These are phyloP conservation scores for Chenopodium album DNA, from an alignment of 148 eudicot species.

Conservation along the genomic window DNA sequence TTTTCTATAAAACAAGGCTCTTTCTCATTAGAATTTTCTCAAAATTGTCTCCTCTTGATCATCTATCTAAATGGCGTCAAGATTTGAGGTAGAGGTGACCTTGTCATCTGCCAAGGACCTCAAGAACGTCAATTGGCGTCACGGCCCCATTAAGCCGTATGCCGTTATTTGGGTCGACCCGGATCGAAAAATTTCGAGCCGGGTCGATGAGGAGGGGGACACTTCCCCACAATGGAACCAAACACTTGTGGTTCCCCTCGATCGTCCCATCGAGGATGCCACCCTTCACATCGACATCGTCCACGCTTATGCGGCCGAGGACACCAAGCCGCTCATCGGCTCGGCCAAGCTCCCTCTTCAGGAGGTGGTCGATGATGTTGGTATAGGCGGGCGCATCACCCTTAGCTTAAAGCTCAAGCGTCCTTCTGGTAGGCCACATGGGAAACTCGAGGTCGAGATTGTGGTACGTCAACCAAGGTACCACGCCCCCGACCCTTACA, in stretches of 20 bases:
- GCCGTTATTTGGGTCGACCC: constrained; percentile 84
- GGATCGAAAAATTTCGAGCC: constrained; percentile 46
- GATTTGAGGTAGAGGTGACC: constrained; percentile 59
- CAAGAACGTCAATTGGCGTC: constrained; percentile 87
- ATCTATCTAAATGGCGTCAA: constrained; percentile 37
- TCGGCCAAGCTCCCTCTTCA: constrained; percentile 49
- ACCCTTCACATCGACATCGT: constrained; percentile 64
- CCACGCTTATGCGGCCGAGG: constrained; percentile 54
- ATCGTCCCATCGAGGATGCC: constrained; percentile 61
- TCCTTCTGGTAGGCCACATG: constrained; percentile 91
- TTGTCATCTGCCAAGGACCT: constrained; percentile 68
- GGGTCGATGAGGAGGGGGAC: constrained; percentile 67
- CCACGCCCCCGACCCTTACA: constrained; percentile 54
- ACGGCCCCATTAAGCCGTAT: constrained; percentile 69
- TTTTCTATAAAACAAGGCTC: background rate
- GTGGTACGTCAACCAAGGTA: constrained; percentile 49
- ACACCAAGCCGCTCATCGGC: constrained; percentile 76
- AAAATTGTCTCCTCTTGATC: background rate
- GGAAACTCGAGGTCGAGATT: constrained; percentile 53
- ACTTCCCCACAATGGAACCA: constrained; percentile 67
- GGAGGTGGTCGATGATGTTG: constrained; percentile 61
- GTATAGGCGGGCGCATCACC: constrained; percentile 33
- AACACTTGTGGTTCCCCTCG: constrained; percentile 55
- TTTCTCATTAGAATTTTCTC: background rate
- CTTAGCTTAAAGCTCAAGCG: constrained; percentile 58